These are phyloP conservation scores for Carex parvula DNA, from an alignment of 176 grass and related monocot species.

Conservation along the genomic window DNA sequence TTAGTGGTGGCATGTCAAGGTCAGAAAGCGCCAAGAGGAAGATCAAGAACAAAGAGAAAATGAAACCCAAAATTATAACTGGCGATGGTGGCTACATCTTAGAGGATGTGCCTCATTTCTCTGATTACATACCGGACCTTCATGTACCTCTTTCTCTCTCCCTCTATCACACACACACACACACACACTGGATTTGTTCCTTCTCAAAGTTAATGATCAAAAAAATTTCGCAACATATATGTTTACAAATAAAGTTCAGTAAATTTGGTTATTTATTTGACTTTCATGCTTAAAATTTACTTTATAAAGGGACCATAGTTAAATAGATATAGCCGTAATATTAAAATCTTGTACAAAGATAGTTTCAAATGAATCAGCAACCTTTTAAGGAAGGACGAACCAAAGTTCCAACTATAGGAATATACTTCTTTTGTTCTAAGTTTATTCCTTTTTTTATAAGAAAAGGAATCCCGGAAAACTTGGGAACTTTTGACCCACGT, in stretches of 20 bases:
- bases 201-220: neutral
- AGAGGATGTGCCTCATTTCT: constrained; percentile 74
- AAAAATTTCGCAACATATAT: neutral
- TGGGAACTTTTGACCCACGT: constrained; percentile 14
- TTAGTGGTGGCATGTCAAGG: constrained; percentile 8
- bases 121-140: constrained; percentile 50
- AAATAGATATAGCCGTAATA: neutral
- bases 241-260: neutral
- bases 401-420: neutral
- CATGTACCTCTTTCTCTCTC: constrained; percentile 4
- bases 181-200: neutral
- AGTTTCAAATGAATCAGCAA: neutral
- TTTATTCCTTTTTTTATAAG: neutral
- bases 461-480: neutral
- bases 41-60: neutral
- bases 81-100: constrained; percentile 58
- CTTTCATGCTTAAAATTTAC: neutral
- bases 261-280: neutral
- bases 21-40: constrained; percentile 16
- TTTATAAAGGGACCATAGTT: neutral
- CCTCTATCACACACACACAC: neutral
- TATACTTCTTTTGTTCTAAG: neutral
- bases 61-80: constrained; percentile 45
- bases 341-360: neutral
- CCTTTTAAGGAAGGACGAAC: neutral